A percentile compares a stretch with the other conserved stretches of the same genome.
These are phyloP conservation scores for Neonectria hederae DNA, from an alignment of 2,329 filamentous ascomycete species.

Conservation along the genomic window DNA sequence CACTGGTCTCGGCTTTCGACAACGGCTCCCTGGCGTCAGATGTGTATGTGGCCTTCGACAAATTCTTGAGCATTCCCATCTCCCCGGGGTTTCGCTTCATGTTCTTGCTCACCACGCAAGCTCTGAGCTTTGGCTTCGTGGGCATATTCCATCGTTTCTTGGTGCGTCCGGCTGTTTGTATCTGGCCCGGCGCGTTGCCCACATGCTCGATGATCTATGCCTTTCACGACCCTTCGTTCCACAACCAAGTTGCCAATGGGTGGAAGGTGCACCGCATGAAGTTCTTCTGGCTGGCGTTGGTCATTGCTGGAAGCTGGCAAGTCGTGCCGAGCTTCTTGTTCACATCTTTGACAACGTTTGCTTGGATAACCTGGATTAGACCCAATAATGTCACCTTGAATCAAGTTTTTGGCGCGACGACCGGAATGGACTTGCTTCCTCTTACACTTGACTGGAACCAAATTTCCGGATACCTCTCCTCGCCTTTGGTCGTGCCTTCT, in stretches of 20 bases:
- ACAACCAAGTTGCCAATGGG: conserved; percentile 10
- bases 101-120: conserved; percentile 45
- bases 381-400: conserved; percentile 62
- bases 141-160: conserved; percentile 56
- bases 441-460: conserved; percentile 58
- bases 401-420: conserved; percentile 63
- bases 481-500: conserved; percentile 68
- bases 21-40: conserved; percentile 8
- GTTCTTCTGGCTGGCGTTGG: conserved; percentile 55
- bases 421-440: conserved; percentile 62
- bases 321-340: conserved; percentile 53
- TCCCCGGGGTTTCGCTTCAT: conserved; percentile 3
- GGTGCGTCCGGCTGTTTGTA: conserved; percentile 21
- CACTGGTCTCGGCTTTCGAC: conserved; percentile 8
- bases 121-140: conserved; percentile 60
- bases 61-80: conserved; percentile 4
- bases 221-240: conserved; percentile 12
- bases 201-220: conserved; percentile 21
- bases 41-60: conserved; percentile 14
- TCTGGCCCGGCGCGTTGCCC: conserved; percentile 17
- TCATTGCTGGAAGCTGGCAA: conserved; percentile 49
- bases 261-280: conserved; percentile 22
- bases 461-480: conserved; percentile 63
- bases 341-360: conserved; percentile 27
- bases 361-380: conserved; percentile 53